Base-by-base conservation (phyloP, 176 grass and related monocot species). In the Oryza australiensis region DNA sequence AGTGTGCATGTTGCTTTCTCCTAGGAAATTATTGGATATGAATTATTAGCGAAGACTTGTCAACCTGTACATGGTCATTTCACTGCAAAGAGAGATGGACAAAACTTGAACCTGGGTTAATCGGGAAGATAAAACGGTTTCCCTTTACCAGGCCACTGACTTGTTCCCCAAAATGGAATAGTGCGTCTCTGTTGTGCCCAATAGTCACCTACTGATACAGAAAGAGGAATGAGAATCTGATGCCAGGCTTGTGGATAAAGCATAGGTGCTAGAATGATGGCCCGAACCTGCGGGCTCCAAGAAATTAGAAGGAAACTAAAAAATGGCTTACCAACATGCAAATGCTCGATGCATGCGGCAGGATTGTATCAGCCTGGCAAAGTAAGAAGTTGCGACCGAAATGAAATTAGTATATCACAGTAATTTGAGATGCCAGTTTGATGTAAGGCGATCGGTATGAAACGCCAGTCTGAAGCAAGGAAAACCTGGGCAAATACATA, bases 191-290 rank as follows among this genome's bases (percentile, higher is more conserved):
- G 23, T 24, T 1, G 48, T 53, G 16, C 51, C 26, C 13, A 74
- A 48, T 24, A 53, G 15, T 62, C 46, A 84, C 69, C 81, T 80
- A 73, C 26, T 23, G 49, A 64, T 48, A 48, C 64, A 80, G 40
- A 78, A 63, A 84, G 11, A 87, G 69, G 22, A 88, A 14, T 80
- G 41, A 74, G 62, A 80, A 80, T 68, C 69, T 69, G 55, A 60
- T 24, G 20, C 9, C 9, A 4, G 55, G 7, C n/a, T 24, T 60
- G 55, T 23, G 14, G 46, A 11, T 22, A 34, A 74, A 74, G 26
- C 7, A 53, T 32, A 3, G n/a, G 7, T 49, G 45, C 45, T 53
- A 32, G 26, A 68, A 57, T 80, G 49, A 80, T 41, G 33, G 43
- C 5, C 4, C 9, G 73, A 80, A 77, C 57, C 35, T 73, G 71